Base-by-base conservation (phyloP, 805 yeast species). In the Lachancea sp. region DNA sequence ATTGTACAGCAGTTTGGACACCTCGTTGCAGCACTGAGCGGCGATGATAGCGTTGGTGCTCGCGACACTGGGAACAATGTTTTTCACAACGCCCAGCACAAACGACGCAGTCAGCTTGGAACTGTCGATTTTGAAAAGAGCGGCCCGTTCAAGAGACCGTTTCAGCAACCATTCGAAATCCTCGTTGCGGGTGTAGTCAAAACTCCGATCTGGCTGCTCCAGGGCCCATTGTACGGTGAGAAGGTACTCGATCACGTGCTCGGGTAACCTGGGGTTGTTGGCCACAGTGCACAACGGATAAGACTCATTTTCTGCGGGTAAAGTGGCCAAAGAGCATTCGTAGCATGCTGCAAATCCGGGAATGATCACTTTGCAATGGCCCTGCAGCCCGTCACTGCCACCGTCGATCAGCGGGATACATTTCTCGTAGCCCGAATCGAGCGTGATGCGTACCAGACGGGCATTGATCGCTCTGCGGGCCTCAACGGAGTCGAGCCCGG, bases 221-320 rank as follows among this genome's bases (percentile, higher is more conserved):
- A 70, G 64, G 1, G 81, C 82, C 95, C 96, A 87, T 53, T 78
- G 81, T 2, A 86, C 68, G 27, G 80, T 82, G 48, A 79, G 78
- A 0, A 91, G 89, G 84, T 93, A 91, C 61, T 90, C 96, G 9
- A 91, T 81, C 56, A 97, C 89, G 63, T 91, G 98, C 55, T 90
- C 96, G 0, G 96, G 93, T 8, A 88, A 65, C 49, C 98, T 67
- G n/a, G 98, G 98, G 8, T 93, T 88, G 47, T 89, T 85, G 2
- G 96, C 95, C 42, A 93, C 82, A 0, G 98, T 93, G 63, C 98
- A 93, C 52, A 91, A 81, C 2, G 98, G 97, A 54, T 81, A 86
- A 0, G 88, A 81, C 49, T 74, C 78, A 1, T 74, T 73, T 20
- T 68, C 62, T 3, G 73, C 69, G 10, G 85, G 78, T 35, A 89